Evolutionary conservation across 2,329 filamentous ascomycete species (phyloP).

Genomic region (Monilinia polystroma): DNA sequence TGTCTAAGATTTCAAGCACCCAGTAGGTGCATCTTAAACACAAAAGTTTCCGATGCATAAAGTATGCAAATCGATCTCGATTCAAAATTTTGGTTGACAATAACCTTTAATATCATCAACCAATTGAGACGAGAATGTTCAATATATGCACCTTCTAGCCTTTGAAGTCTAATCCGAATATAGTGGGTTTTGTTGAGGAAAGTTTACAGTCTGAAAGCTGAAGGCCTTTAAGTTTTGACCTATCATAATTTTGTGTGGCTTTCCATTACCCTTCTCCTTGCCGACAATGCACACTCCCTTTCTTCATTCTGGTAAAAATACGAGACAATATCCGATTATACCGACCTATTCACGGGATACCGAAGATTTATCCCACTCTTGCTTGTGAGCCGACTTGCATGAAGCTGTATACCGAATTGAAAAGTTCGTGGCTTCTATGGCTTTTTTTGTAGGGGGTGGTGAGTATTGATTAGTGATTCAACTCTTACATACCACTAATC

Average conservation of each 20-base stretch:
- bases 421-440: neutral
- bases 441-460: neutral
- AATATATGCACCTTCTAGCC: neutral
- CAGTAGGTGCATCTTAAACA: slow-evolving; percentile 12
- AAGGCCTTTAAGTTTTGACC: neutral
- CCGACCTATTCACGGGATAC: neutral
- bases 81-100: neutral
- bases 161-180: neutral
- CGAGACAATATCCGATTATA: neutral
- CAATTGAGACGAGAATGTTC: neutral
- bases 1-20: slow-evolving; percentile 6
- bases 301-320: neutral
- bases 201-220: neutral
- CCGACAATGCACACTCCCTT: neutral
- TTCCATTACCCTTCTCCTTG: neutral
- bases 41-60: neutral
- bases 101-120: neutral
- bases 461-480: neutral
- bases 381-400: neutral
- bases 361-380: neutral
- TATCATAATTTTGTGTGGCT: neutral
- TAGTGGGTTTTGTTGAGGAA: neutral
- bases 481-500: neutral
- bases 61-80: slow-evolving; percentile 5
- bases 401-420: neutral